Evolutionary conservation across 208 protist species (phyloP), one percentile per base, ranked within the genome.

Genomic region (Crithidia brevicula): DNA sequence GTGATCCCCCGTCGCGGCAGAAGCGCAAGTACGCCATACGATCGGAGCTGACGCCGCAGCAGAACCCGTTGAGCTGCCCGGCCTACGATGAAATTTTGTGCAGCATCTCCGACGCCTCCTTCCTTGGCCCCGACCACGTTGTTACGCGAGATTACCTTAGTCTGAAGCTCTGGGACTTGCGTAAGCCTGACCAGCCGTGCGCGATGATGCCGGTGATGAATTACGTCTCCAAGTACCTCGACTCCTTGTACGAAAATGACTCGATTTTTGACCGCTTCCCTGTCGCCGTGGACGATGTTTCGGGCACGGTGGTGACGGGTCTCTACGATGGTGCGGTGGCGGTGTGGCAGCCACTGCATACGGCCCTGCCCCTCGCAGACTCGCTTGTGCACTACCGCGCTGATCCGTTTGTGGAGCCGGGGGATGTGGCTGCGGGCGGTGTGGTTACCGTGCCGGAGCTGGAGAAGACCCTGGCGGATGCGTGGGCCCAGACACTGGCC

Each of bases 251-350:
- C 74, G 81, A 89, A 23, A 89, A 88, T 30, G 88, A 96, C 72
- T 77, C 67, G 52, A 94, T 96, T 60, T 96, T 94, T 72, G 91
- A 96, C 63, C 81, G 87, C 40, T 94, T 94, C 74, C 80, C 89
- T 1, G 53, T 94, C 36, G 88, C 77, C 1, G 86, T 94, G 15
- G 91, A 96, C 64, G 79, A 94, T 60, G 73, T 85, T 3, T 89
- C 85, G 0, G 67, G 78, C 23, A 91, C 83, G 16, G 87, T 96
- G 11, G 77, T 94, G 56, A 96, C 91, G 11, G 91, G 91, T 3
- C 64, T 94, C 16, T 96, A 96, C 65, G 89, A 93, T 62, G 82
- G 85, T 13, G 89, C 87, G 3, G 91, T 90, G 10, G 83, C 89
- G 10, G 89, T 94, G 25, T 96, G 91, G 89, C 91, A 94, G 72